These are phyloP conservation scores for Geotrichum aggregatum DNA, from an alignment of 1,139 yeast species.

Conservation along the genomic window DNA sequence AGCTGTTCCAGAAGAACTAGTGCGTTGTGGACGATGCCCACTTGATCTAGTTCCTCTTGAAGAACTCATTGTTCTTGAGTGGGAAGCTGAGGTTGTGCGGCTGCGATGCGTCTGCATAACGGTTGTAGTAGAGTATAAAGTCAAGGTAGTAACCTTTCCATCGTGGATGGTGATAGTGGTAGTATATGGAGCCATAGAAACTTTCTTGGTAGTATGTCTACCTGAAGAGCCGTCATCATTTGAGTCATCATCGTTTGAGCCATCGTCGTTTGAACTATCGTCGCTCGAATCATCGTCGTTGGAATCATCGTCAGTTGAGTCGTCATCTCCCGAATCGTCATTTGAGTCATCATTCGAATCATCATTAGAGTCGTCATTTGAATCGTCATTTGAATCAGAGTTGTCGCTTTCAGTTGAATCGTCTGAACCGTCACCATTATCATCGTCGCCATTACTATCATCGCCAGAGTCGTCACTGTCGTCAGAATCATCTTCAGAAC, in stretches of 20 bases:
- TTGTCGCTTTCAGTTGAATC: not conserved
- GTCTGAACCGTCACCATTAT: not conserved
- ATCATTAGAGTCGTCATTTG: not conserved
- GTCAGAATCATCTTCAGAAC: not conserved
- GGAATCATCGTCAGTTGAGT: not conserved
- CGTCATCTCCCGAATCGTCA: slow-evolving; percentile 1
- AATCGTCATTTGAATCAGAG: not conserved
- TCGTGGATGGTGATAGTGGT: not conserved
- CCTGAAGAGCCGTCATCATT: not conserved
- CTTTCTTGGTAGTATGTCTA: not conserved
- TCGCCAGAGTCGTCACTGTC: not conserved
- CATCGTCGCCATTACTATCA: not conserved
- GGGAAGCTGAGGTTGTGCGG: not conserved
- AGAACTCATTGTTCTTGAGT: not conserved
- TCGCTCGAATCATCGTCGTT: not conserved
- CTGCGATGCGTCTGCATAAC: not conserved
- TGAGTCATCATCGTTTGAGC: slow-evolving; percentile 5
- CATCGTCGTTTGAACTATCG: not conserved
- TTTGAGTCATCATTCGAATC: not conserved
- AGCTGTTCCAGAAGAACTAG: not conserved
- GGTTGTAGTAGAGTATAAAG: not conserved
- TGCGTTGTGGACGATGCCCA: no score
- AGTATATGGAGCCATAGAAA: not conserved
- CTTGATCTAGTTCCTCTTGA: no score
- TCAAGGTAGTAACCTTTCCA: not conserved